Conservation (phyloP, 2,329 filamentous ascomycete genomes). For the Aschersonia sp. region DNA sequence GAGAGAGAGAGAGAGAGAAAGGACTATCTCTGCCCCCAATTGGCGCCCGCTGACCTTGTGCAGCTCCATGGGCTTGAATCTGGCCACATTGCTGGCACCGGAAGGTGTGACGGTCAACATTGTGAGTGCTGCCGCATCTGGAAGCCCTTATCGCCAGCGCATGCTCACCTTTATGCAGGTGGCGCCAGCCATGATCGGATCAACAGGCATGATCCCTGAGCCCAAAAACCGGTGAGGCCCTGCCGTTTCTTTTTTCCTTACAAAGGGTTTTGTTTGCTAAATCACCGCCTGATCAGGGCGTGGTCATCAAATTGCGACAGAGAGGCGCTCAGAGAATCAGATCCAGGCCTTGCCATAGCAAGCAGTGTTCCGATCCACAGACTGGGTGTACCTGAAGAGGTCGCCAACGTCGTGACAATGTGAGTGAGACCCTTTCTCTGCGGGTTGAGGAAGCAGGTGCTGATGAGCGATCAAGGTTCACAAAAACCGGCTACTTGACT, state of each 20-base stretch:
- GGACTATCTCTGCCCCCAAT: too few species aligned
- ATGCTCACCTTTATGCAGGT: conserved; percentile 1
- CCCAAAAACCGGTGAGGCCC: conserved; percentile 2
- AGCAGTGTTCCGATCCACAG: conserved; percentile 3
- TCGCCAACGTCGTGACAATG: conserved; percentile 4
- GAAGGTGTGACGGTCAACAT: conserved; percentile 5
- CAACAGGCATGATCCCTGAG: conserved; percentile 5
- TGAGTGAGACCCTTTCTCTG: neutral
- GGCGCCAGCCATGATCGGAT: conserved; percentile 5
- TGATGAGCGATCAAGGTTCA: conserved; percentile 2
- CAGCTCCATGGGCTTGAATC: conserved; percentile 4
- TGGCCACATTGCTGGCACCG: conserved; percentile 2
- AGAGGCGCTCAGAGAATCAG: conserved; percentile 1
- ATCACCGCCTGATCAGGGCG: neutral
- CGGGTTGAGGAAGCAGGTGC: neutral
- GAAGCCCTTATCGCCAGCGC: neutral
- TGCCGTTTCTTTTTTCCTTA: neutral
- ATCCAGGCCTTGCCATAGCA: conserved; percentile 3
- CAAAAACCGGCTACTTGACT: conserved; percentile 5
- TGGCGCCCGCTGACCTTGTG: neutral
- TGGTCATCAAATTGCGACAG: conserved; percentile 1
- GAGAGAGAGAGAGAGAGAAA: too few species aligned
- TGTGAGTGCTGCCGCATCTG: neutral
- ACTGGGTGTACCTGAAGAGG: conserved; percentile 3
- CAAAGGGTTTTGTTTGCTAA: neutral